Evolutionary conservation across 805 yeast species (phyloP), one percentile per base, ranked within the genome.

Genomic region (Wickerhamiella shivajii): DNA sequence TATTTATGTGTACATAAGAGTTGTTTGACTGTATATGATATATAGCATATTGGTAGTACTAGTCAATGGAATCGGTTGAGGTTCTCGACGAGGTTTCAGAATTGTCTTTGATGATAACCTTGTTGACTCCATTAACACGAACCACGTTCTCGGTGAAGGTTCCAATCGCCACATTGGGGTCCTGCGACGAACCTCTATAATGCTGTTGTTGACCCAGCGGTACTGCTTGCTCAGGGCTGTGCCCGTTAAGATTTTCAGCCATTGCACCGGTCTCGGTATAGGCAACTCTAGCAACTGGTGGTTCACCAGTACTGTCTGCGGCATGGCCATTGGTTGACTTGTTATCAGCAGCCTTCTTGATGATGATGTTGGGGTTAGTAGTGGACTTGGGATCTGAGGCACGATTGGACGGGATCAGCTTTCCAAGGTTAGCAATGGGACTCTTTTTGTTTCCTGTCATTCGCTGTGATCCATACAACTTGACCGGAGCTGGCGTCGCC

Each of bases 141-240:
- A 83, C 72, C 12, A 83, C 75, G 25, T 79, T 72, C 56, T 83
- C 95, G 35, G 79, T 67, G 34, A 83, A 74, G 6, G 87, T 76
- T 12, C 74, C 74, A 8, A 74, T 45, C 6, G 34, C 34, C 6
- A 24, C 20, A 6, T 21, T 21, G 24, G 24, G 13, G 13, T 7
- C 13, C 13, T 14, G n/a, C 18, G 17, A 9, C 13, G 22, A 19
- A 14, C 16, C 7, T 11, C 30, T 20, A 6, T 27, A 17, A 11
- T 6, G 15, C 4, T 14, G 13, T 17, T 15, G 11, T 8, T 12
- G 20, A 7, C 15, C 8, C 13, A 10, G 5, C 4, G 14, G 13
- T 6, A 23, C 9, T 9, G 29, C 18, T 26, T n/a, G 18, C 22
- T 17, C 18, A 24, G 9, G 17, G 14, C n/a, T 9, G 29, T 6